Percentiles rank a stretch among this genome's conserved stretches.
phyloP scores from a whole-genome alignment of 208 protist genomes.

The Acanthamoeba culbertsoni region DNA sequence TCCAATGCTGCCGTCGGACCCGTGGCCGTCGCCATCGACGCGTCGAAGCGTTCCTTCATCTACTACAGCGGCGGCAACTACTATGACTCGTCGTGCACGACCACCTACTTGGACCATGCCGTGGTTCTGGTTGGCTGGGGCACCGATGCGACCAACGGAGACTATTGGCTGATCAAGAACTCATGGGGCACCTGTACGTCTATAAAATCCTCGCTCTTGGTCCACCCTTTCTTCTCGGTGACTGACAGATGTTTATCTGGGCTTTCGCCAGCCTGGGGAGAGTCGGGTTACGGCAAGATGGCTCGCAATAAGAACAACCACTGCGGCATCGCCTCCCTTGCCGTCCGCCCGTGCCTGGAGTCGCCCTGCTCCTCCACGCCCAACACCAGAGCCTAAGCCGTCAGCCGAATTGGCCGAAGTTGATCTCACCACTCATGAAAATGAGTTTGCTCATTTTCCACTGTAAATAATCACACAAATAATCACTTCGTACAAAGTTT shows the following conservation, averaged over 20 bases:
- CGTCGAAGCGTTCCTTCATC: conserved; percentile 81
- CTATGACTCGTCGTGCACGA: conserved; percentile 77
- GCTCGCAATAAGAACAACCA: not conserved
- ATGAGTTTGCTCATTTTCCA: not conserved
- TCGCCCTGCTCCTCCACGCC: not conserved
- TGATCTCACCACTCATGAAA: too few species aligned
- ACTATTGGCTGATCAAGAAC: conserved; percentile 77
- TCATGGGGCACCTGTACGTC: conserved; percentile 22
- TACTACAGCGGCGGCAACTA: conserved; percentile 86
- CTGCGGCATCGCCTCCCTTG: conserved; percentile 31
- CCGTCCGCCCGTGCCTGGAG: not conserved
- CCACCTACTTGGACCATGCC: conserved; percentile 78
- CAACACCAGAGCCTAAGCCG: too few species aligned
- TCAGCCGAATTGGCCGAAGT: too few species aligned
- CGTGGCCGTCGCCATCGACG: conserved; percentile 91
- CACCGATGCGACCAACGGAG: conserved; percentile 31
- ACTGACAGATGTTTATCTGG: not conserved
- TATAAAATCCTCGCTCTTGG: too few species aligned
- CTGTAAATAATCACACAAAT: not conserved
- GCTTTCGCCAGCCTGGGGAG: conserved; percentile 69
- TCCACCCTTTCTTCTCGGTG: not conserved
- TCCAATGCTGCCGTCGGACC: conserved; percentile 77
- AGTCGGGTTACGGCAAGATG: conserved; percentile 77
- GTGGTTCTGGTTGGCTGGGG: conserved; percentile 83
- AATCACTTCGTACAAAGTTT: too few species aligned